Evolutionary conservation across 1,284 basidiomycete genomes (phyloP), one percentile per base, ranked within the genome.

Genomic region (Cryptococcus amylolentus): DNA sequence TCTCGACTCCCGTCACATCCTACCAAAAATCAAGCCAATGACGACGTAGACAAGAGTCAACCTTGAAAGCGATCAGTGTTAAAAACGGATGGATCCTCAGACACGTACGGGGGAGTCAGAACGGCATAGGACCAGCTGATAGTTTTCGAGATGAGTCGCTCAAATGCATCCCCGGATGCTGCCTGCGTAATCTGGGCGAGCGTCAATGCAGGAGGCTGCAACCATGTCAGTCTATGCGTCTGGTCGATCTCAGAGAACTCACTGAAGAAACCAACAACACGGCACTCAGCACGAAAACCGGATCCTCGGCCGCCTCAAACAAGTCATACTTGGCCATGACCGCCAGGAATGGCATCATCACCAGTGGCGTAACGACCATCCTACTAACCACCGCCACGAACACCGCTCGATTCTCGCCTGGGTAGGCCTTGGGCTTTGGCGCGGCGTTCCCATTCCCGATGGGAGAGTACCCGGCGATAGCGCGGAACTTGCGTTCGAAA

Each of bases 81-180:
- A 5, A 3, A 35, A 35, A 10, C 3, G 31, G 31, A 35, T 35
- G 31, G 31, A 35, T 35, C 31, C 10, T 12, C 27, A 9, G 52
- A 84, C 27, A 59, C 86, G 88, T 40, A 87, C 2, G 88, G 88
- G 3, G 91, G 89, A 0, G 91, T 92, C 53, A 92, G 79, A 26
- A 91, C 78, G 4, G 76, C 77, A 54, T 79, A 78, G 3, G 66
- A 69, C 71, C 73, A 75, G 47, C 68, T 77, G 59, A 81, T 81
- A 0, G 80, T 81, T 62, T 79, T 80, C 44, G 76, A 79, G 60
- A 97, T 90, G 49, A 97, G 82, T 6, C 90, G 81, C 76, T 97
- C 93, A 70, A 97, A 95, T 0, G 89, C 87, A 68, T 91, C 89
- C 10, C 89, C 89, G 1, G 86, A 87, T 2, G 86, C 88, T 4